Conservation (phyloP, 768 basidiomycete species). For the Podaxis sp. region DNA sequence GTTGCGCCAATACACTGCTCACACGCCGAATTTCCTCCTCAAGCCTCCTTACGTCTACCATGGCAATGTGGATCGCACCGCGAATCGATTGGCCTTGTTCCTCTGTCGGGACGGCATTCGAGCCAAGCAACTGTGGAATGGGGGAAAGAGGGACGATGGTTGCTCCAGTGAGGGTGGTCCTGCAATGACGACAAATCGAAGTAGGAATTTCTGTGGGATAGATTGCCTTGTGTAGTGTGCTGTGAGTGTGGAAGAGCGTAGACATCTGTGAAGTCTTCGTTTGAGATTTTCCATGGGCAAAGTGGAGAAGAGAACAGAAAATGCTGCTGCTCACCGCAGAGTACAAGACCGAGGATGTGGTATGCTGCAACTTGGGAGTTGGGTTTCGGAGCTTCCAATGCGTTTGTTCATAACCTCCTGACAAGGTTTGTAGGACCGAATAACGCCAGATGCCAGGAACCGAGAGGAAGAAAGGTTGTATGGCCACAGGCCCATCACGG, state of each 20-base stretch:
- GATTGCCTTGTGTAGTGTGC: background rate
- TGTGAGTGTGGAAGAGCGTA: background rate
- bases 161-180: background rate
- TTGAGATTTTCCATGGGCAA: background rate
- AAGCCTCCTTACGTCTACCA: slow-evolving; percentile 9
- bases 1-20: slow-evolving; percentile 8
- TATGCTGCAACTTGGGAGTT: background rate
- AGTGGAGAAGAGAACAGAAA: background rate
- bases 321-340: background rate
- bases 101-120: slow-evolving; percentile 14
- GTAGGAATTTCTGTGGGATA: background rate
- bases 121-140: slow-evolving; percentile 12
- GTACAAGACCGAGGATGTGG: background rate
- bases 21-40: slow-evolving; percentile 15
- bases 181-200: slow-evolving; percentile 11
- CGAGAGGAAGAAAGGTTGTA: slow-evolving; percentile 6
- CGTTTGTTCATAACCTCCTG: slow-evolving; percentile 2
- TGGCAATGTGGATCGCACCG: background rate
- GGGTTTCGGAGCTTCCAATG: slow-evolving; percentile 3
- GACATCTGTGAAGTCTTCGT: background rate
- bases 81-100: slow-evolving; percentile 9
- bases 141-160: slow-evolving; percentile 15
- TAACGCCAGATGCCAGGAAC: slow-evolving; percentile 7
- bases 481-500: slow-evolving; percentile 14
- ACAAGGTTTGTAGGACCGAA: slow-evolving; percentile 3